A percentile compares a stretch with the other conserved stretches of the same genome.
Evolutionary conservation across 352 stramenopile species (phyloP).

Genomic region (Phytophthora multivora): DNA sequence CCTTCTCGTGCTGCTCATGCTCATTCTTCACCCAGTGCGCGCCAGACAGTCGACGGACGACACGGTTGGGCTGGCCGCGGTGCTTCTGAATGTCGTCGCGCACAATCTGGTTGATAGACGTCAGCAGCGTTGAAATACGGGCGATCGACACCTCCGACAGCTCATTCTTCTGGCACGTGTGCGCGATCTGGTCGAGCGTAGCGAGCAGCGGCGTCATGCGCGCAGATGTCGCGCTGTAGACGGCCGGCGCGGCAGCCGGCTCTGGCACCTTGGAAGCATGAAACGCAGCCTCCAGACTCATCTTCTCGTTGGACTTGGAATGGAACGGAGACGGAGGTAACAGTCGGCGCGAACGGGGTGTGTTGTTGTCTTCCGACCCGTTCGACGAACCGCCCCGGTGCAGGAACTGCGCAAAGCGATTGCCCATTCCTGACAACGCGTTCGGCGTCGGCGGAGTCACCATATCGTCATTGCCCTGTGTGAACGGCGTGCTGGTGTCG

Average conservation of each 20-base stretch:
- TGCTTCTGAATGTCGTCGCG: conserved; percentile 64
- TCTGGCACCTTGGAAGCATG: conserved; percentile 27
- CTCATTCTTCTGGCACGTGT: conserved; percentile 62
- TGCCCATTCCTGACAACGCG: conserved; percentile 26
- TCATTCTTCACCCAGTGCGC: conserved; percentile 32
- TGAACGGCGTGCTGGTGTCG: conserved; percentile 28
- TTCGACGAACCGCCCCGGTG: conserved; percentile 23
- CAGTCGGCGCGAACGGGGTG: conserved; percentile 20
- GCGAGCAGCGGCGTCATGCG: conserved; percentile 53
- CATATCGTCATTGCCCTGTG: conserved; percentile 17
- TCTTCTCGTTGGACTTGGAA: conserved; percentile 29
- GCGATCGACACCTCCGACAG: conserved; percentile 68
- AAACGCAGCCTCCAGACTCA: conserved; percentile 30
- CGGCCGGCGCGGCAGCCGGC: conserved; percentile 2
- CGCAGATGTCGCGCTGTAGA: conserved; percentile 26
- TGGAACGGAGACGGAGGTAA: conserved; percentile 29
- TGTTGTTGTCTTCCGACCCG: conserved; percentile 13
- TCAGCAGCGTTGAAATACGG: conserved; percentile 66
- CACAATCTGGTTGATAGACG: conserved; percentile 72
- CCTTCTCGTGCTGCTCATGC: conserved; percentile 22
- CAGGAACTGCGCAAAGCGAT: conserved; percentile 42
- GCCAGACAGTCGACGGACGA: conserved; percentile 56
- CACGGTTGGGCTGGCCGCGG: conserved; percentile 35
- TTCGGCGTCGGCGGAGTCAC: conserved; percentile 8
- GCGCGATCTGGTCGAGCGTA: conserved; percentile 51